phyloP scores from a whole-genome alignment of 148 eudicot species.

The Oxyria digyna region DNA sequence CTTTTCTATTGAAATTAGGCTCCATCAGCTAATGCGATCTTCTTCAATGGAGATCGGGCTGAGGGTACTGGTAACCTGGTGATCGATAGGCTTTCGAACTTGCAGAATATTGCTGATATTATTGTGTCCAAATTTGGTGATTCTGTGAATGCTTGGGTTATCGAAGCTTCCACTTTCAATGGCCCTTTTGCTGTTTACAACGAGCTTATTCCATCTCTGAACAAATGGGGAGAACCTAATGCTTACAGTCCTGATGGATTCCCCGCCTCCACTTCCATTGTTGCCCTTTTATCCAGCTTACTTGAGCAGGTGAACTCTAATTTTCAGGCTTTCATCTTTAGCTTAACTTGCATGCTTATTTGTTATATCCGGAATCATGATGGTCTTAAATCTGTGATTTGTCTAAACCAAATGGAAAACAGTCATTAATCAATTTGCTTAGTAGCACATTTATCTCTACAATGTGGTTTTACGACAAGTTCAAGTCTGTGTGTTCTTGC shows the following conservation, averaged over 20 bases:
- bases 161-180: conserved; percentile 72
- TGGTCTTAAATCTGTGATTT: background rate
- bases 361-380: background rate
- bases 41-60: conserved; percentile 75
- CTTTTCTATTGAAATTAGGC: conserved; percentile 23
- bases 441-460: background rate
- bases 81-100: conserved; percentile 63
- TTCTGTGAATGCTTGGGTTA: conserved; percentile 63
- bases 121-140: conserved; percentile 59
- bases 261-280: conserved; percentile 57
- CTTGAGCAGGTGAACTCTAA: conserved; percentile 38
- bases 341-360: background rate
- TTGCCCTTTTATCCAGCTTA: conserved; percentile 45
- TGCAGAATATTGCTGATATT: conserved; percentile 49
- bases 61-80: conserved; percentile 71
- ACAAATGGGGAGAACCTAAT: conserved; percentile 65
- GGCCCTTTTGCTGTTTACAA: conserved; percentile 82
- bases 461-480: background rate
- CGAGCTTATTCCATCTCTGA: conserved; percentile 51
- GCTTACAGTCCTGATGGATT: conserved; percentile 44
- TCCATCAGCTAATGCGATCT: conserved; percentile 75
- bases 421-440: background rate
- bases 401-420: background rate
- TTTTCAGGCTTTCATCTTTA: background rate
- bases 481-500: conserved; percentile 3